Evolutionary conservation across 2,329 filamentous ascomycete species (phyloP), one percentile per base, ranked within the genome.

Genomic region (Aquanectria penicillioides): DNA sequence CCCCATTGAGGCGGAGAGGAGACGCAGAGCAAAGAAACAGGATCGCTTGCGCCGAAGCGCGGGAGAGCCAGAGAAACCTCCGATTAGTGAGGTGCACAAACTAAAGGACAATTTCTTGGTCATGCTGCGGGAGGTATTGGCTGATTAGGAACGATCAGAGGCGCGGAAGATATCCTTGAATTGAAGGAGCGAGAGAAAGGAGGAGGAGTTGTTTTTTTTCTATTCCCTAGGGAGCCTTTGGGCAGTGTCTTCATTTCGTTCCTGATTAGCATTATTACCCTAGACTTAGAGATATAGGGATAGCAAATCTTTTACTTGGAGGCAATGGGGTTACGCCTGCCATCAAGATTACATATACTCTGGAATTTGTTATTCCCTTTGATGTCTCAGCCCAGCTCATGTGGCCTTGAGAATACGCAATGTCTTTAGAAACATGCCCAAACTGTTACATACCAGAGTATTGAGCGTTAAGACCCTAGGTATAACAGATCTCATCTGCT

Each of bases 1-100:
- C 71, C 93, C 94, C 2, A 96, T 99, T 64, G 88, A 89, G 62
- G 91, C 92, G 6, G 95, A 98, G 80, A 83, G 94, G 59, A 90
- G 89, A 70, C 84, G 92, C 59, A 84, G 94, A 63, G 84, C 87
- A 8, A 91, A 89, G 80, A 87, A 85, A 67, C 91, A 94, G 71
- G 94, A 97, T 72, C 86, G 90, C 59, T 81, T 99, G 50, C 85
- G 92, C 63, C 83, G 93, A 50, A 89, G 86, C 37, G 93, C 93
- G 1, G 93, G 93, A 26, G 93, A 97, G 78, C 93, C 93, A 1
- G 80, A 83, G 49, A 97, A 97, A 78, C 93, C 93, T 4, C 77
- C 81, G 2, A 86, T 97, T n/a, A 80, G 77, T 20, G 93, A 97
- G 80, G 85, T 97, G 48, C 82, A 91, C 71, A 94, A 93, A 74